Evolutionary conservation across 2,329 filamentous ascomycete species (phyloP).

Genomic region (Thermomyces lanuginosus): DNA sequence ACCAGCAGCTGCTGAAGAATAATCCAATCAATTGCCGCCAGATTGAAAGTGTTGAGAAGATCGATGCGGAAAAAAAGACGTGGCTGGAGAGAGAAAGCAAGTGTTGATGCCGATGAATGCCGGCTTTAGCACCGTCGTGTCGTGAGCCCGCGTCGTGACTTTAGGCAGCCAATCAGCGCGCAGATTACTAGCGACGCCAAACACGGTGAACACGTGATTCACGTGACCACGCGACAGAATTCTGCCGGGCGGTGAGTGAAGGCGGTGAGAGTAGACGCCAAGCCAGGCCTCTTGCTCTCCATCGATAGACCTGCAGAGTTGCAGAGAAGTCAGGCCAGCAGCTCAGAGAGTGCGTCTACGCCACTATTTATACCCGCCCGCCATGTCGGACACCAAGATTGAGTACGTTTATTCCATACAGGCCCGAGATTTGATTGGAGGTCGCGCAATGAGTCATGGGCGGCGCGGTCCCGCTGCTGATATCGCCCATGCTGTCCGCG

Average conservation of each 20-base stretch:
- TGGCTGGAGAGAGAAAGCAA: too few relatives aligned
- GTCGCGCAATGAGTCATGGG: slow-evolving; percentile 8
- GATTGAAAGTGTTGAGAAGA: neutral
- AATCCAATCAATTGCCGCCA: too few relatives aligned
- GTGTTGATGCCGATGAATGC: too few relatives aligned
- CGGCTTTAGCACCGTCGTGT: too few relatives aligned
- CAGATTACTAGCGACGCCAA: slow-evolving; percentile 13
- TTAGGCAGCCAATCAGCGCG: too few relatives aligned
- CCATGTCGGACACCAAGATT: slow-evolving; percentile 54
- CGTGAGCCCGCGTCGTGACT: too few relatives aligned
- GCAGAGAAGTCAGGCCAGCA: neutral
- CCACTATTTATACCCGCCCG: slow-evolving; percentile 10
- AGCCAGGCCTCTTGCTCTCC: too few relatives aligned
- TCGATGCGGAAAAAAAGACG: too few relatives aligned
- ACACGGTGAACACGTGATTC: slow-evolving; percentile 13
- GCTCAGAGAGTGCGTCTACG: neutral
- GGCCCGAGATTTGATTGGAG: too few relatives aligned
- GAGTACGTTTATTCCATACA: slow-evolving; percentile 36
- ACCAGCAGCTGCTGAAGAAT: too few relatives aligned
- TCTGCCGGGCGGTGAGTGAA: slow-evolving; percentile 6
- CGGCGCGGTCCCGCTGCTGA: slow-evolving; percentile 4
- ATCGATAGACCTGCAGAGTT: too few relatives aligned
- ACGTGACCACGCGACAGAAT: slow-evolving; percentile 11
- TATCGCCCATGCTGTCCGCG: neutral
- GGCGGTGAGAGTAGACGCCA: too few relatives aligned